Base-by-base conservation (phyloP, 2,329 filamentous ascomycete genomes). In the Trichoderma sp. region DNA sequence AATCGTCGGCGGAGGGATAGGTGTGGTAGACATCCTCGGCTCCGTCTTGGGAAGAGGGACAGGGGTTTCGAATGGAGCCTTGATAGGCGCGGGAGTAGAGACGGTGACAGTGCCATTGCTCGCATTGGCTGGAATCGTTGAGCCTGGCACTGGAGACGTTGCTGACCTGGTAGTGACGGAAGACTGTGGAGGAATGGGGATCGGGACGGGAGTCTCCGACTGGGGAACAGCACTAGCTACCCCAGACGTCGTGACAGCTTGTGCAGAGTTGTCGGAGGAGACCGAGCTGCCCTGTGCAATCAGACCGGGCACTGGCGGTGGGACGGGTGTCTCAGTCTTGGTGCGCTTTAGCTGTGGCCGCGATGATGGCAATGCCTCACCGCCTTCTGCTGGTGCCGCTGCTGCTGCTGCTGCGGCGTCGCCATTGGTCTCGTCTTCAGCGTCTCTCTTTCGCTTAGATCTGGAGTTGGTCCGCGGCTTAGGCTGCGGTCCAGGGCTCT, bases 291-390 rank as follows among this genome's bases (percentile, higher is more conserved):
- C 79, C 77, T 82, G 78, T 53, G 76, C 80, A 29, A 63, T 53
- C 59, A 82, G 78, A 27, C 78, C 79, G 33, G 79, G 82, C 41
- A 84, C 82, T 16, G 85, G 85, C 59, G 86, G 86, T 66, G 87
- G 88, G 35, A 90, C 85, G 12, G 89, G 89, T 16, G 89, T 91
- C 81, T 91, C 89, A 29, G 87, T 90, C 81, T 90, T 91, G 77
- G 84, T 87, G 41, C 88, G 86, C 80, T 91, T 91, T 31, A 83
- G 75, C 74, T 83, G 85, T 35, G 87, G 87, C 41, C 82, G 83
- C n/a, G 80, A 73, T 5, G 82, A 79, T 21, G 81, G 79, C 53
- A 79, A 76, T 29, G 84, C 83, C 4, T 73, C 77, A 69, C 83
- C 82, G 71, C 69, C 69, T 73, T 73, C 69, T 65, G 41, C 14